phyloP scores from a whole-genome alignment of 2,329 filamentous ascomycete genomes.

The Xylariaceae sp. region DNA sequence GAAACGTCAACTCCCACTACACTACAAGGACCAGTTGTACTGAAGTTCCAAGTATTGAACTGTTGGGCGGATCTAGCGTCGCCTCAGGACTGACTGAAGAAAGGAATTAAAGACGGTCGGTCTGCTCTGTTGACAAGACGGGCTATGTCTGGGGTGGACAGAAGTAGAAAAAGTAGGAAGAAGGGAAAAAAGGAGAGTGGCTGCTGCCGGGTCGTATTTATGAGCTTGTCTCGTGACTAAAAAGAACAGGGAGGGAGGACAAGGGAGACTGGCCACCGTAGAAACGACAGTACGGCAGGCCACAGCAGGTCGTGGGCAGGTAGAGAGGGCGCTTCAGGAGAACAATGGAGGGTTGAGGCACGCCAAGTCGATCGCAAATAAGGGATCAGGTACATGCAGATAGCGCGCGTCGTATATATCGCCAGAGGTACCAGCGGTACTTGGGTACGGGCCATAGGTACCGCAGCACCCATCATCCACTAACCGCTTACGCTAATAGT shows the following conservation, averaged over 20 bases:
- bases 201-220: slow-evolving; percentile 33
- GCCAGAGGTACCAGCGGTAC: no score
- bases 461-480: neutral
- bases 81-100: slow-evolving; percentile 8
- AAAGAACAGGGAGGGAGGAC: slow-evolving; percentile 18
- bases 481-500: neutral
- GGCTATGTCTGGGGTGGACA: slow-evolving; percentile 21
- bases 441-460: no score
- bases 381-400: slow-evolving; percentile 10
- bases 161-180: slow-evolving; percentile 26
- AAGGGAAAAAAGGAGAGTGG: slow-evolving; percentile 29
- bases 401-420: neutral
- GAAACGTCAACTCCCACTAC: slow-evolving; percentile 26
- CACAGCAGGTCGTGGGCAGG: slow-evolving; percentile 6
- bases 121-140: slow-evolving; percentile 14
- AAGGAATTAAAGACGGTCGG: slow-evolving; percentile 5
- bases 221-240: slow-evolving; percentile 29
- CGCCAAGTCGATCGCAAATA: slow-evolving; percentile 16
- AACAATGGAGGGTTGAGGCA: slow-evolving; percentile 2
- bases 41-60: slow-evolving; percentile 15
- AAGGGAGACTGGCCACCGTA: slow-evolving; percentile 16
- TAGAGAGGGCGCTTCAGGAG: neutral
- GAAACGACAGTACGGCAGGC: slow-evolving; percentile 12
- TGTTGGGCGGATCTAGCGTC: slow-evolving; percentile 12
- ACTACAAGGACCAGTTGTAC: slow-evolving; percentile 9